Evolutionary conservation across 768 basidiomycete genomes (phyloP).

Genomic region (Tephrocybe sp.): DNA sequence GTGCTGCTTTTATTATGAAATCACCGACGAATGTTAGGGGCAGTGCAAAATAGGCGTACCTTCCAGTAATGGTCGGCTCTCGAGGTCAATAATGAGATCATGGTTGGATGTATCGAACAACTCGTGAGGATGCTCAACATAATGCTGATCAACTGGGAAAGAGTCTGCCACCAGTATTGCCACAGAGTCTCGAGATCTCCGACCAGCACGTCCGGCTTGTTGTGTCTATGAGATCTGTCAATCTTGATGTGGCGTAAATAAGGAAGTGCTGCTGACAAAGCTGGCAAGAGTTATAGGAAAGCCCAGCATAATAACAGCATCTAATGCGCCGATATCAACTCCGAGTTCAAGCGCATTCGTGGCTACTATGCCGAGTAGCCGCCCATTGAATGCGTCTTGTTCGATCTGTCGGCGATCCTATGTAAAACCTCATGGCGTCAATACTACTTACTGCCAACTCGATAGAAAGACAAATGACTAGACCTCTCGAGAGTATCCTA

Average conservation of each 20-base stretch:
- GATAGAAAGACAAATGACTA: background rate
- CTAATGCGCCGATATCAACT: slow-evolving; percentile 87
- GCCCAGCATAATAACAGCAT: slow-evolving; percentile 87
- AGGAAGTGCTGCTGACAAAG: slow-evolving; percentile 50
- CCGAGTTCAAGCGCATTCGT: slow-evolving; percentile 92
- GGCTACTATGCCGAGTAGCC: slow-evolving; percentile 81
- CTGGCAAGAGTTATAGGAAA: slow-evolving; percentile 82
- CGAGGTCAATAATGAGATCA: slow-evolving; percentile 69
- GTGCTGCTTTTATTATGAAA: slow-evolving; percentile 40
- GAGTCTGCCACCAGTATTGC: slow-evolving; percentile 70
- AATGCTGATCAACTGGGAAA: slow-evolving; percentile 75
- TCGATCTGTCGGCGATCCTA: slow-evolving; percentile 86
- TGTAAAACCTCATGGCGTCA: background rate
- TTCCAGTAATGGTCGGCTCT: slow-evolving; percentile 75
- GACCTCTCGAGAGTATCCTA: slow-evolving; percentile 77
- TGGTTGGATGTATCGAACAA: slow-evolving; percentile 63
- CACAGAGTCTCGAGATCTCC: slow-evolving; percentile 77
- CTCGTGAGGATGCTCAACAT: slow-evolving; percentile 65
- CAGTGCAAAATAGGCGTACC: slow-evolving; percentile 24
- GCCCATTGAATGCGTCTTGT: slow-evolving; percentile 81
- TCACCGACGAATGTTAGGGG: background rate
- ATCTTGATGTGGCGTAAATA: background rate
- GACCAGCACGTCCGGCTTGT: slow-evolving; percentile 86
- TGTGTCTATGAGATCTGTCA: slow-evolving; percentile 55
- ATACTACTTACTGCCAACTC: background rate